phyloP scores from a whole-genome alignment of 768 basidiomycete genomes.

The Trametes cinnabarina region DNA sequence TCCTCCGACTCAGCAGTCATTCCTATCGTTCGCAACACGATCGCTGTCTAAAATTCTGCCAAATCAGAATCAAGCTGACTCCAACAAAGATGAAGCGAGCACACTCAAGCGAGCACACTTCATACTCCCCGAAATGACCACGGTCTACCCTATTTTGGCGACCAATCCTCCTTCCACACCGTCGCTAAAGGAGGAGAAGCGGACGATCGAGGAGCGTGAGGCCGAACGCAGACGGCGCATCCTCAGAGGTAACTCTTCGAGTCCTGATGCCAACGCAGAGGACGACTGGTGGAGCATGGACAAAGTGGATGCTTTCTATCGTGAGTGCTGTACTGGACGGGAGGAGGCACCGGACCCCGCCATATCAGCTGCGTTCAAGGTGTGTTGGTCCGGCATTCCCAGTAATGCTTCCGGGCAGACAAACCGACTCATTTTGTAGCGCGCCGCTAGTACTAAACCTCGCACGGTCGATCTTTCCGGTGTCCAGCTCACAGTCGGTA shows the following conservation, averaged over 20 bases:
- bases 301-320: conserved; percentile 82
- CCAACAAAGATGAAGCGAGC: conserved; percentile 45
- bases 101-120: conserved; percentile 89
- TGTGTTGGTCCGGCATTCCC: conserved; percentile 30
- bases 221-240: conserved; percentile 63
- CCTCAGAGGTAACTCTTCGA: conserved; percentile 47
- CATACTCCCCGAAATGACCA: conserved; percentile 80
- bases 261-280: conserved; percentile 21
- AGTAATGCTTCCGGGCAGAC: neutral
- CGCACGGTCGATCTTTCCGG: conserved; percentile 79
- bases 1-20: conserved; percentile 61
- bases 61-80: conserved; percentile 38
- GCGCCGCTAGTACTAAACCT: conserved; percentile 53
- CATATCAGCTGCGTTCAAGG: conserved; percentile 71
- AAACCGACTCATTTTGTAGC: conserved; percentile 32
- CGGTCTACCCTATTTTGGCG: conserved; percentile 88
- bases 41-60: conserved; percentile 73
- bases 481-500: conserved; percentile 64
- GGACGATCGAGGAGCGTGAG: conserved; percentile 75
- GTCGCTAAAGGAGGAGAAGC: conserved; percentile 76
- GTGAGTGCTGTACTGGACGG: conserved; percentile 76
- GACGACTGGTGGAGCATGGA: conserved; percentile 84
- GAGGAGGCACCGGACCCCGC: conserved; percentile 68
- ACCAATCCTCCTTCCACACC: conserved; percentile 81
- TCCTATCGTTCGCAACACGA: conserved; percentile 51